Base-by-base conservation (phyloP, 306 rosid species). In the barrel medic (Medicago truncatula) region DNA sequence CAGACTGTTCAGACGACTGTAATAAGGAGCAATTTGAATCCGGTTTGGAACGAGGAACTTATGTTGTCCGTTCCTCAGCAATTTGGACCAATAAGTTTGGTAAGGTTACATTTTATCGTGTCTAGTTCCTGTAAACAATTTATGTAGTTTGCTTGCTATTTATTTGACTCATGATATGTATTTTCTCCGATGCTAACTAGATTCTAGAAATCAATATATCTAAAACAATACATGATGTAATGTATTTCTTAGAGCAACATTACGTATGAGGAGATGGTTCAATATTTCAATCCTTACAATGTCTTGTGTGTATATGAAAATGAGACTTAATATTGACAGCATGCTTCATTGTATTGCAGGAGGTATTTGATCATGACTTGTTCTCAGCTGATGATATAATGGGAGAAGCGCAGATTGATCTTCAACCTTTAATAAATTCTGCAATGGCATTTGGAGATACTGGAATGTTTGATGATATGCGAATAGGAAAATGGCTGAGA, bases 361-460 rank as follows among this genome's bases (percentile, higher is more conserved):
- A 75, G 41, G 99, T 95, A 70, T 95, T 78, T 75, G 99, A 95
- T 82, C 85, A 95, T 1, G 97, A 95, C 85, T 75, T 85, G 6
- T 92, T 95, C 83, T 92, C 99, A 3, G 87, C 97, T 3, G 99
- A 95, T 72, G 99, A 95, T 78, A 90, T 95, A 66, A 95, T 95
- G 99, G 99, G 99, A 79, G 99, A 95, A 80, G 99, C 99, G 43
- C 92, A 95, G 70, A 77, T 95, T n/a, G 99, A 95, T 89, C 97
- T 95, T 83, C 99, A 95, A 71, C 99, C 99, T 9, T 38, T 95
- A 83, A 92, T 95, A 83, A 80, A 97, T 64, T 95, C 99, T 7
- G 99, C 99, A 39, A 85, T 88, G 79, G 89, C 97, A 7, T 95
- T 90, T 72, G 97, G 99, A 81, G 92, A 90, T 50, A 91, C 99